Conservation (phyloP, 495 filamentous ascomycete species). For the Melanomma pulvis-pyrius region DNA sequence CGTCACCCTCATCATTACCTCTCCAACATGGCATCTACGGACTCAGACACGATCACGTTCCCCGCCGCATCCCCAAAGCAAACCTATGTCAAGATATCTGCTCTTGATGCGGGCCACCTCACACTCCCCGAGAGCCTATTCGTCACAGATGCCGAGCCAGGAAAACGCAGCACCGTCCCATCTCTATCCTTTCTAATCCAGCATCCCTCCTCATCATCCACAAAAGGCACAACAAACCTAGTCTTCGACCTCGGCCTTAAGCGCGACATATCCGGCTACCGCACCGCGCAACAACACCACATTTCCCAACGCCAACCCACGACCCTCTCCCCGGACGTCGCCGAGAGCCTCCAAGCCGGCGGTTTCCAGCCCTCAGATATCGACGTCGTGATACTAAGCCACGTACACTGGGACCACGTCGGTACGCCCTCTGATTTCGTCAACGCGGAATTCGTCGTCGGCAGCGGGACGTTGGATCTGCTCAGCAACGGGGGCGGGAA, state of each 20-base stretch:
- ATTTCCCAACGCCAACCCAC: constrained; percentile 48
- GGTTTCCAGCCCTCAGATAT: constrained; percentile 43
- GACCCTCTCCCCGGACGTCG: constrained; percentile 46
- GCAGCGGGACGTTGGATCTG: constrained; percentile 50
- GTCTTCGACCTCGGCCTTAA: constrained; percentile 58
- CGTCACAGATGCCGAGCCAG: constrained; percentile 39
- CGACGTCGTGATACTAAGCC: constrained; percentile 52
- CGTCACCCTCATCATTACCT: not conserved
- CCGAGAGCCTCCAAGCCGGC: constrained; percentile 43
- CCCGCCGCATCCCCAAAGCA: constrained; percentile 36
- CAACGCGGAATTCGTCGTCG: constrained; percentile 51
- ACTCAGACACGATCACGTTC: constrained; percentile 24
- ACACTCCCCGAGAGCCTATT: constrained; percentile 45
- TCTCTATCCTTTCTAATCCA: constrained; percentile 45
- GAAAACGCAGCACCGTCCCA: constrained; percentile 41
- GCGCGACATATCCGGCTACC: constrained; percentile 47
- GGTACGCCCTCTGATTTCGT: constrained; percentile 53
- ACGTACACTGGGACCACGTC: constrained; percentile 59
- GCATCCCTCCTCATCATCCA: constrained; percentile 35
- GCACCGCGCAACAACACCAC: constrained; percentile 46
- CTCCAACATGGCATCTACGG: constrained; percentile 9
- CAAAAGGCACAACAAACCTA: constrained; percentile 33
- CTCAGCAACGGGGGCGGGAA: constrained; percentile 41
- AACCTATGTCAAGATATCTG: constrained; percentile 42
- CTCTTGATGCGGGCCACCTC: constrained; percentile 44